Evolutionary conservation across 495 filamentous ascomycete species (phyloP).

Genomic region (Penicillium bovifimosum): DNA sequence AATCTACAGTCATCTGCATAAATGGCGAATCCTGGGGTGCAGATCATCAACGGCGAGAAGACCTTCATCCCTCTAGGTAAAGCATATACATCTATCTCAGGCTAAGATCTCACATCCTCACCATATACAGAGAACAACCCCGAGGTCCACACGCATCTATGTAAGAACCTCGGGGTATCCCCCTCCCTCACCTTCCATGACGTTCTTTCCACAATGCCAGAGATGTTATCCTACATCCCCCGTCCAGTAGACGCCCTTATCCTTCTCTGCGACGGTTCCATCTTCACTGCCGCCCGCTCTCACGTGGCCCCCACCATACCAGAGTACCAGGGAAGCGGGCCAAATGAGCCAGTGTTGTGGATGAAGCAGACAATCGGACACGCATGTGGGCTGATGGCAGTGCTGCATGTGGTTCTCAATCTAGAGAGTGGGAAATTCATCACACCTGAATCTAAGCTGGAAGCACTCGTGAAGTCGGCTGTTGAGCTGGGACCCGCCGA

Average conservation of each 20-base stretch:
- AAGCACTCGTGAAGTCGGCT: conserved; percentile 20
- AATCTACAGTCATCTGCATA: too few species aligned
- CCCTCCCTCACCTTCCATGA: conserved; percentile 52
- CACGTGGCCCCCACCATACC: conserved; percentile 28
- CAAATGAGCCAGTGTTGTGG: conserved; percentile 54
- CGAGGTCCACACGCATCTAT: conserved; percentile 49
- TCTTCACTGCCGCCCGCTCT: conserved; percentile 34
- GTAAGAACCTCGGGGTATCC: conserved; percentile 50
- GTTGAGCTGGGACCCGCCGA: conserved; percentile 34
- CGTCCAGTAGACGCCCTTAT: conserved; percentile 55
- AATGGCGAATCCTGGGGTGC: conserved; percentile 38
- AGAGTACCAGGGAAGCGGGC: conserved; percentile 46
- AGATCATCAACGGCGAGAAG: conserved; percentile 28
- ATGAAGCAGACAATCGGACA: conserved; percentile 62
- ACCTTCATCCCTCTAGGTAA: conserved; percentile 40
- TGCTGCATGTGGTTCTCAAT: conserved; percentile 56
- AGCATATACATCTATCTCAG: not conserved
- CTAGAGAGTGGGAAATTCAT: conserved; percentile 40
- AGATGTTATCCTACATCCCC: conserved; percentile 51
- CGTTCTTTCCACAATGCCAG: conserved; percentile 49
- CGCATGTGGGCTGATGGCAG: conserved; percentile 58
- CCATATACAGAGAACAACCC: conserved; percentile 55
- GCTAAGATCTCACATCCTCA: not conserved
- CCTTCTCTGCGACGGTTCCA: conserved; percentile 48
- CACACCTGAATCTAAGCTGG: conserved; percentile 24